Evolutionary conservation across 2,329 filamentous ascomycete species (phyloP), one percentile per base, ranked within the genome.

Genomic region (Alternaria ethzedia): DNA sequence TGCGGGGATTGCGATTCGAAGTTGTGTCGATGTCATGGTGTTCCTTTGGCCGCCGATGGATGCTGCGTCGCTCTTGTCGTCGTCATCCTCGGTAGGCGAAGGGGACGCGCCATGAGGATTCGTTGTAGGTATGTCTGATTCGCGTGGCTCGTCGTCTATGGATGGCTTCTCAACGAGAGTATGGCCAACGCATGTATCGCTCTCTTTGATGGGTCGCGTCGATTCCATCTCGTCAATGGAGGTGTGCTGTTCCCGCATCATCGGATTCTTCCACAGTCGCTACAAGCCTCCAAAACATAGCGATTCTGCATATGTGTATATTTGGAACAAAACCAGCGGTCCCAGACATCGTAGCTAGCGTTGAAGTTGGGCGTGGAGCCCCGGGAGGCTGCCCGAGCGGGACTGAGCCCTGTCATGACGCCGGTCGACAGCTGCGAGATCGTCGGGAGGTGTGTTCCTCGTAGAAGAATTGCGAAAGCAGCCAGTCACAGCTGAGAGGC

Each of bases 1-100:
- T 3, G 84, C 83, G 6, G 77, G 76, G 63, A 89, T 88, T 46
- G 88, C 86, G 52, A 83, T 71, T 17, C 86, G 65, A 6, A 86
- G 78, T 66, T 87, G 81, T 8, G 76, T 78, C 28, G 81, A 82
- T 0, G 86, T 85, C 10, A 89, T 80, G 25, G 88, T 82, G 62
- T 89, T 87, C 8, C 83, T 86, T 73, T 89, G 87, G 6, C 67
- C 67, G n/a, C 66, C 66, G 28, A 69, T 51, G 10, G 66, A 69
- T 30, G 52, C 61, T n/a, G 66, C 56, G 43, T 69, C 66, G 43
- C 62, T 66, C 12, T 64, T 36, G 28, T 64, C 57, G 11, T 59
- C 54, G 13, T 52, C 41, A 23, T 50, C 49, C 32, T 57, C 17
- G 10, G 28, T 28, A 21, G 59, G 32, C 44, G 51, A 47, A 44